Evolutionary conservation across 352 stramenopile genomes (phyloP), one percentile per base, ranked within the genome.

Genomic region (Phytophthora capsici): DNA sequence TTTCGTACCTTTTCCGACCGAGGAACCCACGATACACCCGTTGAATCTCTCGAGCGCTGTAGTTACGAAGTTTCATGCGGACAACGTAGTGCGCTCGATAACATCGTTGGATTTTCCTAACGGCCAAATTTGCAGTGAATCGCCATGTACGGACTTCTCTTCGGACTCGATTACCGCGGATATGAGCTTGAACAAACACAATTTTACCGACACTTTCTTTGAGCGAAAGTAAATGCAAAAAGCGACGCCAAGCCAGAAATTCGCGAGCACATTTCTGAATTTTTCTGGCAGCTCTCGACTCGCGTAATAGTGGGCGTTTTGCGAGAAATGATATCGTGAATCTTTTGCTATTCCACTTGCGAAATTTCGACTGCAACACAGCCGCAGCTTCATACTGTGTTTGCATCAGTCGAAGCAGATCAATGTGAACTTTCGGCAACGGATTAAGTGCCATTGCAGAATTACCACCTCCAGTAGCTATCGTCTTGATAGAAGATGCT

Each of bases 221-320:
- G n/a, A 84, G 69, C 6, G 63, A 56, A 3, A 93, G 30, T 5
- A 78, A 46, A 23, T 74, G 76, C 3, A 90, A 25, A 41, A 81
- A 86, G 6, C 70, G 60, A 50, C 70, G 62, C 82, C 82, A 91
- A 0, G 68, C 50, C 12, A 91, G 50, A 53, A 89, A 90, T 0
- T 56, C 36, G 1, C 77, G 79, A 1, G 65, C 51, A 25, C 78
- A 82, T 16, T 54, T 47, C 37, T 93, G 82, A 40, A 91, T 88
- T 50, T 78, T 80, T 12, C 36, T 58, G n/a, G 79, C 80, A 0
- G 84, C 84, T 47, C 75, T 64, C 0, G 55, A 63, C 52, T 84
- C 52, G 0, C 84, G 77, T 7, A 74, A 46, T 0, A 76, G 48
- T 41, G 73, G 80, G 8, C 80, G 78, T 3, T 70, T 58, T 9